Base-by-base conservation (phyloP, 2,329 filamentous ascomycete species). In the Xylariaceae sp. region DNA sequence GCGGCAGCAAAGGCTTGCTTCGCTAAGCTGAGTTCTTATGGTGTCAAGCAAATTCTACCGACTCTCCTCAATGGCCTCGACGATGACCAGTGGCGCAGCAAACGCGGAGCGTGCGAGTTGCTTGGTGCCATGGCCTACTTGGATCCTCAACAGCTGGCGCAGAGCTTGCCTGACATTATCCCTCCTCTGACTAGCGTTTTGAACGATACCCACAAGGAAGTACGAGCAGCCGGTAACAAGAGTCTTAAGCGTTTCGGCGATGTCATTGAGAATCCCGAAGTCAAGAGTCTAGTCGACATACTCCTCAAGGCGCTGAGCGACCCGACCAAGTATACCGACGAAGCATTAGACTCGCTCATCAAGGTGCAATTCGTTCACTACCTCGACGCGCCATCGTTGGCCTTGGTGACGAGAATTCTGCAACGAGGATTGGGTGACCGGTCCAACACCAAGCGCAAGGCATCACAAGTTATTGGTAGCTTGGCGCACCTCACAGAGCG, bases 301-400 rank as follows among this genome's bases (percentile, higher is more conserved):
- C 83, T 99, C 39, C 86, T 99, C 67, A 97, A 97, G 76, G 95
- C 94, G 63, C 84, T 99, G 61, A 99, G 94, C 70, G 94, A 99
- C 72, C 92, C 94, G 1, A 99, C 93, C 0, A 97, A 94, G 72
- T 91, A 96, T 76, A 99, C 95, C 0, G 93, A 99, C 70, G 90
- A 95, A 66, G 94, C 94, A 13, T 80, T 99, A 61, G 93, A 99
- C 73, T 82, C 91, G 0, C 83, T 99, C 60, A 97, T 99, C 78
- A 97, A 96, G 77, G 90, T 99, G n/a, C 92, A 92, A 53, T 99
- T 99, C 72, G 87, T 97, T 11, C 94, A 99, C 76, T 99, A 97
- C 71, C 83, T 99, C n/a, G 94, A 99, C 74, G 90, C 95, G 0
- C 94, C 94, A 4, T 99, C 95, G 1, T 80, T 99, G 68, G 94